Conservation (phyloP, 2,329 filamentous ascomycete genomes). For the Ophidiomyces ophidiicola region DNA sequence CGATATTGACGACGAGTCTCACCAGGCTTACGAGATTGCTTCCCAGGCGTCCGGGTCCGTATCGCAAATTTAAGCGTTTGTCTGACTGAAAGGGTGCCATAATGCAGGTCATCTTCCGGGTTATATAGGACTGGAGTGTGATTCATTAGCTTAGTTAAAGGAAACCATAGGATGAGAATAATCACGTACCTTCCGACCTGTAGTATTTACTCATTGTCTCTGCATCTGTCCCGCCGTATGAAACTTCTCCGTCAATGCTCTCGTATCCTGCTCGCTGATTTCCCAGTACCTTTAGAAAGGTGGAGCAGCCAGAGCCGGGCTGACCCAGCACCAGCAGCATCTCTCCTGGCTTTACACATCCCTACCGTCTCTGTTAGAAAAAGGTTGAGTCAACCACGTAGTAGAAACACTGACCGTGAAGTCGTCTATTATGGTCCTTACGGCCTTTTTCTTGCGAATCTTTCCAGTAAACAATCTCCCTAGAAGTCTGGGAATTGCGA, state of each 20-base stretch:
- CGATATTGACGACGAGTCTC: conserved; percentile 50
- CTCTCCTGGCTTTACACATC: conserved; percentile 32
- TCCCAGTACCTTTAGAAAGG: conserved; percentile 69
- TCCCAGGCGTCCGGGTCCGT: conserved; percentile 54
- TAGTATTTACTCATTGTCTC: conserved; percentile 40
- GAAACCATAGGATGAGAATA: not conserved
- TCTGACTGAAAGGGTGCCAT: conserved; percentile 63
- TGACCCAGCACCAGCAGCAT: conserved; percentile 26
- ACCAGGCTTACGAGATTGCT: conserved; percentile 47
- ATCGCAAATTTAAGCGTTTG: conserved; percentile 64
- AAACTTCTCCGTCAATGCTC: conserved; percentile 44
- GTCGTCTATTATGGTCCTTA: conserved; percentile 55
- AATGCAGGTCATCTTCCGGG: conserved; percentile 65
- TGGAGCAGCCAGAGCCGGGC: conserved; percentile 51
- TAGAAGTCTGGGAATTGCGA: conserved; percentile 38
- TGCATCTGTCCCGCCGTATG: conserved; percentile 45
- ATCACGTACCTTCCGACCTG: conserved; percentile 30
- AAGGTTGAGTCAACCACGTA: not conserved
- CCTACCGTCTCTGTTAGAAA: conserved; percentile 17
- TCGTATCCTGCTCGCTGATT: conserved; percentile 53
- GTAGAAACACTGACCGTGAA: conserved; percentile 34
- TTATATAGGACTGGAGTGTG: conserved; percentile 52
- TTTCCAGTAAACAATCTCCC: conserved; percentile 33
- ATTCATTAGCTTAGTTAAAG: conserved; percentile 14
- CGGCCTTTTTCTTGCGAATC: conserved; percentile 35